Evolutionary conservation across 345 rosid species (phyloP), one percentile per base, ranked within the genome.

Genomic region (Eucalyptus lansdowneana): DNA sequence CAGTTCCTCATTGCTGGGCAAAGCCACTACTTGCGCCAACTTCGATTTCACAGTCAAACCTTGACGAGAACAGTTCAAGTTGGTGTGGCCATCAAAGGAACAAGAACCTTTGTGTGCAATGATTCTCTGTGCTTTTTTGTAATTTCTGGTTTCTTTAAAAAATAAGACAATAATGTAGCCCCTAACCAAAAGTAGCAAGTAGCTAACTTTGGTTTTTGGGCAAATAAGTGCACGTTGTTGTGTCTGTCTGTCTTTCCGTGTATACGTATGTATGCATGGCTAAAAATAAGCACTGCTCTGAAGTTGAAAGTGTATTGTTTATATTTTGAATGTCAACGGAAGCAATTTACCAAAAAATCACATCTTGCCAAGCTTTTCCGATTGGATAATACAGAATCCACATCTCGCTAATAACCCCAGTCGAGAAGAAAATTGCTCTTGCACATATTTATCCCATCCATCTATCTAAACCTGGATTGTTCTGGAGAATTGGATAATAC

Each of bases 1-100:
- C 86, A 91, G 90, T 87, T 81, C 89, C 50, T 90, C 94, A 2
- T 42, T 89, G 88, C 86, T 89, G 44, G 87, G 53, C 86, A 11
- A 62, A 9, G 31, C 80, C 62, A 65, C 90, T 11, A 87, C 88
- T 21, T 89, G 90, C 88, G 50, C 83, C 42, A 87, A 89, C 76
- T 89, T 89, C 86, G 87, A 86, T 31, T 87, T 76, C 69, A 89
- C 88, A 8, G 45, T 37, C 22, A 72, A 37, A 72, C 83, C 45
- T 72, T 72, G 83, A 72, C 12, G 45, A 19, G 27, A 40, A 9
- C 83, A 10, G 47, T 76, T 21, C 24, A 21, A 76, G 27, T 21
- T 21, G 47, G 27, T 21, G 45, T 11, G 47, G 29, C 83, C 47
- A 44, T 37, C 83, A 76, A 76, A 76, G 83, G 47, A 76, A 40